Percentiles rank a stretch among this genome's conserved stretches.
Evolutionary conservation across 805 yeast species (phyloP).

Genomic region (Wickerhamiella alocasiicola): DNA sequence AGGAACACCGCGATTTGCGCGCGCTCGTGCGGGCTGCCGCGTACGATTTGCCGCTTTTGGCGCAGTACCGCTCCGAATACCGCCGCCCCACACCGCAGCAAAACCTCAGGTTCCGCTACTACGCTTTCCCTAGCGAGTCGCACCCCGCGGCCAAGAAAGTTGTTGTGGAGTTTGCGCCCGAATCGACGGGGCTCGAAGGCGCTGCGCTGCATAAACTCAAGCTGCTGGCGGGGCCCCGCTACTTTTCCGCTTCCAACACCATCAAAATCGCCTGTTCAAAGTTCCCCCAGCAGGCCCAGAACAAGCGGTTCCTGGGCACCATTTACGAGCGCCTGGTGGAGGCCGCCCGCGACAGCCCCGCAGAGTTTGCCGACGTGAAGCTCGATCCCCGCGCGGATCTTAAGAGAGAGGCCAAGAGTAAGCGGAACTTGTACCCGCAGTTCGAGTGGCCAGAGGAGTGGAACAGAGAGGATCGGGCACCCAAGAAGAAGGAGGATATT

Average conservation of each 20-base stretch:
- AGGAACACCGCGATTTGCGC: slow-evolving; percentile 62
- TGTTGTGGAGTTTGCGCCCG: slow-evolving; percentile 40
- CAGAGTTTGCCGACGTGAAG: slow-evolving; percentile 65
- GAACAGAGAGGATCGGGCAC: slow-evolving; percentile 65
- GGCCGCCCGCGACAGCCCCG: slow-evolving; percentile 51
- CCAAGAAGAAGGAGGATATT: slow-evolving; percentile 31
- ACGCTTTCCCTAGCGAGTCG: slow-evolving; percentile 59
- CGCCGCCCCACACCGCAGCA: slow-evolving; percentile 30
- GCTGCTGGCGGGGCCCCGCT: slow-evolving; percentile 67
- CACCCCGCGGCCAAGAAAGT: slow-evolving; percentile 65
- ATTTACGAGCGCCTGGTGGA: slow-evolving; percentile 46
- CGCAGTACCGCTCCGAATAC: slow-evolving; percentile 62
- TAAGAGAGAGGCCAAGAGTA: slow-evolving; percentile 35
- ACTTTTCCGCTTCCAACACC: slow-evolving; percentile 44
- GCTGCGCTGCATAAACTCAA: slow-evolving; percentile 59
- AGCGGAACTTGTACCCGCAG: slow-evolving; percentile 27
- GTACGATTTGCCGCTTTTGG: slow-evolving; percentile 77
- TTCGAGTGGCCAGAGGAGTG: slow-evolving; percentile 64
- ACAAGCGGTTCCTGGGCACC: slow-evolving; percentile 60
- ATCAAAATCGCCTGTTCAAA: slow-evolving; percentile 54
- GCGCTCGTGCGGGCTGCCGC: slow-evolving; percentile 75
- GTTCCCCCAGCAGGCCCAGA: slow-evolving; percentile 72
- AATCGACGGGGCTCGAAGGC: slow-evolving; percentile 32
- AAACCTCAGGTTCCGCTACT: slow-evolving; percentile 49
- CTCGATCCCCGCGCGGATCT: slow-evolving; percentile 60